A percentile compares a stretch with the other conserved stretches of the same genome.
These are phyloP conservation scores for Mycena metata DNA, from an alignment of 768 basidiomycete genomes.

Conservation along the genomic window DNA sequence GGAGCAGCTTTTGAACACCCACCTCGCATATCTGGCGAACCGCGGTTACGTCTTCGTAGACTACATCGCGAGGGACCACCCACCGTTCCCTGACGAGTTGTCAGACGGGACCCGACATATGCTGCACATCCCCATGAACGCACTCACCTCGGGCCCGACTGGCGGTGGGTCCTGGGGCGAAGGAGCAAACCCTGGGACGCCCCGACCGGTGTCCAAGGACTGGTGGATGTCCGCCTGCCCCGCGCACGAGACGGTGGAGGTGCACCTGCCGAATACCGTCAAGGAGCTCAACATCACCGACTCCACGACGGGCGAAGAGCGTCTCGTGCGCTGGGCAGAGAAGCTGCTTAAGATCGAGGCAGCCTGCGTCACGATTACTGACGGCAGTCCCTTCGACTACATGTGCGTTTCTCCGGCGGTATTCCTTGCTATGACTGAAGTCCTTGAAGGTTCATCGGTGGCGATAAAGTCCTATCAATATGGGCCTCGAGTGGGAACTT, in stretches of 20 bases:
- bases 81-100: slow-evolving; percentile 29
- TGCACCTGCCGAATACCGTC: slow-evolving; percentile 1
- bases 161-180: slow-evolving; percentile 29
- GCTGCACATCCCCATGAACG: slow-evolving; percentile 37
- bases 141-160: slow-evolving; percentile 32
- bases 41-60: slow-evolving; percentile 35
- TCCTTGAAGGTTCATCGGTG: slow-evolving; percentile 13
- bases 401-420: slow-evolving; percentile 10
- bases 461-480: not conserved
- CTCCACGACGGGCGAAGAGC: slow-evolving; percentile 20
- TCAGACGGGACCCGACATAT: slow-evolving; percentile 11
- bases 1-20: slow-evolving; percentile 31
- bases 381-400: slow-evolving; percentile 28
- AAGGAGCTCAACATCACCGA: slow-evolving; percentile 10
- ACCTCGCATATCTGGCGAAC: slow-evolving; percentile 32
- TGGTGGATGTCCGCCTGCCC: slow-evolving; percentile 32
- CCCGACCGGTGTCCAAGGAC: slow-evolving; percentile 15
- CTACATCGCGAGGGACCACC: slow-evolving; percentile 30
- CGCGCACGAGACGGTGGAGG: slow-evolving; percentile 4
- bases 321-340: slow-evolving; percentile 17
- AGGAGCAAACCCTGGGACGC: not conserved
- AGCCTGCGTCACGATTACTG: slow-evolving; percentile 24
- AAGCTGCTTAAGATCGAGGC: slow-evolving; percentile 28
- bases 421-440: not conserved
- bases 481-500: slow-evolving; percentile 24